Evolutionary conservation across 192 early-diverging fungal species (phyloP), one percentile per base, ranked within the genome.

Genomic region (Linnemannia elongata): DNA sequence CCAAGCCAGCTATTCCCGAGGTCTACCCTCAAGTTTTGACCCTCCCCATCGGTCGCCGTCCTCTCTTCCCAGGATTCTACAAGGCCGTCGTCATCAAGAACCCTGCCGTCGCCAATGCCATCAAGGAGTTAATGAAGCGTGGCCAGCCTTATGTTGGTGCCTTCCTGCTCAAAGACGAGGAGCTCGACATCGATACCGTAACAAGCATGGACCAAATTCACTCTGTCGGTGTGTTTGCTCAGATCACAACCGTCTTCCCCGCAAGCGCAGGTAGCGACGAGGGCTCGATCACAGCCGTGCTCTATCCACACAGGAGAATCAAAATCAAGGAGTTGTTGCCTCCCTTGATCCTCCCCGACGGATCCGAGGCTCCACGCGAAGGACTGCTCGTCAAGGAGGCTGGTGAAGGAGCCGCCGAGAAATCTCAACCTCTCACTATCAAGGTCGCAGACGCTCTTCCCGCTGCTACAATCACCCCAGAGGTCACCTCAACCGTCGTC

Each of bases 11-110:
- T 10, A 95, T 98, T 12, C 98, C 98, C 8, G 96, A 97, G 52
- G 93, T 95, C 63, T 99, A 98, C 83, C 96, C 98, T 9, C 97
- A 98, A 79, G 95, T 99, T 0, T 91, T 99, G 81, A 97, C 97
- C 30, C 91, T 99, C 42, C 98, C 98, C 0, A 95, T 99, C 74
- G 96, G 97, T 24, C 91, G 97, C 15, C 92, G 98, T 35, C 97
- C 97, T 27, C 89, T 99, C 33, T 99, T 99, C 80, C 98, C 98
- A 30, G 98, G 97, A 38, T 97, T 98, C 85, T 99, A 98, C 92
- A 99, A 99, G 90, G 97, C 98, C 9, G 95, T 99, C 36, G 97
- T 97, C 36, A 97, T 99, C 75, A 97, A 98, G 88, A 96, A 99
- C 83, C 97, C 97, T 1, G 90, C 96, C 60, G 97, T 97, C 4